Percentiles rank a stretch among this genome's conserved stretches.
These are phyloP conservation scores for Alternaria rosae DNA, from an alignment of 2,329 filamentous ascomycete genomes.

Conservation along the genomic window DNA sequence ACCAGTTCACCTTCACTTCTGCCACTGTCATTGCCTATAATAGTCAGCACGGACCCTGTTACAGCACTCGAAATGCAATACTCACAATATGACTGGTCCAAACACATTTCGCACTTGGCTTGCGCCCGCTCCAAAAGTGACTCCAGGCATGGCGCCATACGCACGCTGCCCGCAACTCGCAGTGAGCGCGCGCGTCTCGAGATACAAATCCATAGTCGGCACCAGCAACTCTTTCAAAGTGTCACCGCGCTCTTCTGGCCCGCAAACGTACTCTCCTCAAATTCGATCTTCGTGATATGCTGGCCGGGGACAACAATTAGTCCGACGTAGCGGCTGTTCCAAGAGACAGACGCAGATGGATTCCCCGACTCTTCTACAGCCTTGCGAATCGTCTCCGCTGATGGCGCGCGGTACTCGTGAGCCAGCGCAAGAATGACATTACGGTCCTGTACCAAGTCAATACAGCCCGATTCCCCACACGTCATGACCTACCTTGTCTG, in stretches of 20 bases:
- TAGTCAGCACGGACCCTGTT: neutral
- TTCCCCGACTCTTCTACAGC: conserved; percentile 42
- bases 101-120: neutral
- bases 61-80: neutral
- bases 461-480: neutral
- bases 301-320: conserved; percentile 88
- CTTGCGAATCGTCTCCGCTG: conserved; percentile 52
- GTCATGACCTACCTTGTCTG: conserved; percentile 73
- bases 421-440: conserved; percentile 88
- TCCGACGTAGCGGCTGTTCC: conserved; percentile 87
- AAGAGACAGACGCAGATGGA: conserved; percentile 66
- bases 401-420: conserved; percentile 85
- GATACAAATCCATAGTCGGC: neutral
- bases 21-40: neutral
- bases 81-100: neutral
- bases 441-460: conserved; percentile 66
- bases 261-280: conserved; percentile 67
- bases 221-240: conserved; percentile 20
- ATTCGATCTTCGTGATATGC: conserved; percentile 85
- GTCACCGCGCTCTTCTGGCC: conserved; percentile 33
- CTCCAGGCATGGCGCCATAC: neutral
- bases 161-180: neutral
- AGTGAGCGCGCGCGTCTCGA: neutral
- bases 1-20: neutral
- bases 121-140: neutral